These are phyloP conservation scores for Coelastrella sp. DNA, from an alignment of 139 green algal species.

Conservation along the genomic window DNA sequence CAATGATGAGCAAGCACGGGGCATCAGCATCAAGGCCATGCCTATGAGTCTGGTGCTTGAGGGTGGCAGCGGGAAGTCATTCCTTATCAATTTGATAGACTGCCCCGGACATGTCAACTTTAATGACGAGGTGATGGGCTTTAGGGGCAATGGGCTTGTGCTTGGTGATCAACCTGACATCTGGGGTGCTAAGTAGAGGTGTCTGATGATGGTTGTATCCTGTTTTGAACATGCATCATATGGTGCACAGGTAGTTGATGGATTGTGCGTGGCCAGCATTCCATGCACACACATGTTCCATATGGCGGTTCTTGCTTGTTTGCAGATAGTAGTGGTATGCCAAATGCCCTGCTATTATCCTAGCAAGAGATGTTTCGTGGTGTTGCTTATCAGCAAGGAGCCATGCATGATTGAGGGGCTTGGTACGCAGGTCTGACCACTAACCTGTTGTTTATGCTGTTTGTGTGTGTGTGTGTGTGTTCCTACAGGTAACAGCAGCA, in stretches of 20 bases:
- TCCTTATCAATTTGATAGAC: slow-evolving; percentile 94
- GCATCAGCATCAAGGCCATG: slow-evolving; percentile 95
- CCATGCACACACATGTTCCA: neutral
- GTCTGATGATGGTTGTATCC: neutral
- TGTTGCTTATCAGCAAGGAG: too few species aligned
- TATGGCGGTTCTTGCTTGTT: too few species aligned
- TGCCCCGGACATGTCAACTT: slow-evolving; percentile 98
- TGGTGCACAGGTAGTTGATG: neutral
- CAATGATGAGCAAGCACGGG: slow-evolving; percentile 93
- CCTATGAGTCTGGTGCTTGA: slow-evolving; percentile 95
- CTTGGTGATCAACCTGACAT: too few species aligned
- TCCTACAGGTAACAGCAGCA: slow-evolving; percentile 79
- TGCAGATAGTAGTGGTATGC: too few species aligned
- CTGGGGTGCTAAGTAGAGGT: too few species aligned
- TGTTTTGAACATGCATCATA: neutral
- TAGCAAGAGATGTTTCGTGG: too few species aligned
- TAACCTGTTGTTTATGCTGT: neutral
- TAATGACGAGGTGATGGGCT: slow-evolving; percentile 94
- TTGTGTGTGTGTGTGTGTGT: slow-evolving; percentile 8
- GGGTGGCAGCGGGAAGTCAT: slow-evolving; percentile 86
- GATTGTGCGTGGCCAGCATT: neutral
- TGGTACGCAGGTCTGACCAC: too few species aligned
- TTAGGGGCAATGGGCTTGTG: neutral
- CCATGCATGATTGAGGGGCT: too few species aligned
- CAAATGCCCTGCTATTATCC: too few species aligned